phyloP scores from a whole-genome alignment of 352 stramenopile genomes.

The Thraustochytrium striatum region DNA sequence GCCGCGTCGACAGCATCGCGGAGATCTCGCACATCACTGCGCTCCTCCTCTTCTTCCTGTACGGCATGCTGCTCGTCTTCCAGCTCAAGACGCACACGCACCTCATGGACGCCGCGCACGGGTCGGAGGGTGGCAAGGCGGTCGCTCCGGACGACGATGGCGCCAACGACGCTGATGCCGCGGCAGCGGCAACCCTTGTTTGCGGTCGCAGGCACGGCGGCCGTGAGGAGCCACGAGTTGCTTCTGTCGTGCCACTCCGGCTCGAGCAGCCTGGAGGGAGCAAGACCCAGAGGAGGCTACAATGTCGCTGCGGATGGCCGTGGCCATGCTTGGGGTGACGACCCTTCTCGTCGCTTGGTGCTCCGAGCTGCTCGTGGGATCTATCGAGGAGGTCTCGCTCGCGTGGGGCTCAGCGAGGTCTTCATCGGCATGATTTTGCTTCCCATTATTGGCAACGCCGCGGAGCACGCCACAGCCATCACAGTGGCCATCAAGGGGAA shows the following conservation, averaged over 20 bases:
- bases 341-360: conserved; percentile 85
- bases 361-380: conserved; percentile 83
- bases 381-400: conserved; percentile 71
- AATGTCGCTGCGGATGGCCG: conserved; percentile 71
- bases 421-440: conserved; percentile 91
- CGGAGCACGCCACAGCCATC: conserved; percentile 94
- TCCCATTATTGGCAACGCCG: conserved; percentile 94
- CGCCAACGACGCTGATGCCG: not conserved
- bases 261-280: no score
- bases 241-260: no score
- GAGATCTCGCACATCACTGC: conserved; percentile 71
- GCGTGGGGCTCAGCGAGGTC: conserved; percentile 65
- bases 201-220: no score
- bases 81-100: conserved; percentile 82
- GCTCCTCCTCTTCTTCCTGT: conserved; percentile 80
- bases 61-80: conserved; percentile 90
- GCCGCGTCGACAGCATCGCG: conserved; percentile 64
- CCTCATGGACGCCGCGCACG: conserved; percentile 68
- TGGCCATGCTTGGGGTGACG: conserved; percentile 70
- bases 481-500: conserved; percentile 94
- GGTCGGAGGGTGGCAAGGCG: conserved; percentile 34
- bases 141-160: conserved; percentile 56
- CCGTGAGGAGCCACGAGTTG: no score
- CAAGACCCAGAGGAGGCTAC: conserved; percentile 71
- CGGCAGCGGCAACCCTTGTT: no score